These are phyloP conservation scores for Theobroma cacao DNA, from an alignment of 345 rosid genomes.

Conservation along the genomic window DNA sequence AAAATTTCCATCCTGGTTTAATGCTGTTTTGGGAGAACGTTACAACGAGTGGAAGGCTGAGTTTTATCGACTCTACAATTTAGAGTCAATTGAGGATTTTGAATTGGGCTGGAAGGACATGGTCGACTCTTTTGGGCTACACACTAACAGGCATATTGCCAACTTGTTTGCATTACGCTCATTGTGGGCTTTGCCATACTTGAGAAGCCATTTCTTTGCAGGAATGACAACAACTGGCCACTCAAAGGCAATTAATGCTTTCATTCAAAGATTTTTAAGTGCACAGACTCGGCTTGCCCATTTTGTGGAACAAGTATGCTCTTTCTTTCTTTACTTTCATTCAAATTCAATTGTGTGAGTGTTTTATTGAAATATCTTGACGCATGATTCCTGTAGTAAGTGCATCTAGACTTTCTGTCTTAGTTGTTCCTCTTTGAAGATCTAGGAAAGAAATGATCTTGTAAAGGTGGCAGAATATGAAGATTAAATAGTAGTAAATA, in stretches of 20 bases:
- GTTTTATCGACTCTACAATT: constrained; percentile 77
- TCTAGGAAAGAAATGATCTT: not conserved
- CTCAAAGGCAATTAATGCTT: constrained; percentile 82
- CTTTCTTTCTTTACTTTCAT: constrained; percentile 11
- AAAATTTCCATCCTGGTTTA: constrained; percentile 95
- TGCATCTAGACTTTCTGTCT: not conserved
- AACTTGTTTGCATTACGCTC: constrained; percentile 68
- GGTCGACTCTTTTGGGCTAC: constrained; percentile 80
- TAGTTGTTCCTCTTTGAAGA: not conserved
- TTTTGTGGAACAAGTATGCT: constrained; percentile 83
- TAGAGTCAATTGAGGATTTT: constrained; percentile 79
- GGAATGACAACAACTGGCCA: constrained; percentile 76
- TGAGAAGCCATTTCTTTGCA: constrained; percentile 84
- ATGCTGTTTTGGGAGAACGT: constrained; percentile 85
- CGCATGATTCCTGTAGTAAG: not conserved
- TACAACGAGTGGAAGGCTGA: constrained; percentile 96
- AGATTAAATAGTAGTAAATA: not conserved
- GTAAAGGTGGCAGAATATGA: not conserved
- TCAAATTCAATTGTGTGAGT: not conserved
- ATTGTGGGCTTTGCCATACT: constrained; percentile 84
- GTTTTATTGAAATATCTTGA: not conserved
- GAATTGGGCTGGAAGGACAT: constrained; percentile 93
- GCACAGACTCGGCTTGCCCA: constrained; percentile 91
- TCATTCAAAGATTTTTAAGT: constrained; percentile 88
- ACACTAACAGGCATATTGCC: constrained; percentile 75